These are phyloP conservation scores for Schizophyllum commune DNA, from an alignment of 1,284 basidiomycete species.

Conservation along the genomic window DNA sequence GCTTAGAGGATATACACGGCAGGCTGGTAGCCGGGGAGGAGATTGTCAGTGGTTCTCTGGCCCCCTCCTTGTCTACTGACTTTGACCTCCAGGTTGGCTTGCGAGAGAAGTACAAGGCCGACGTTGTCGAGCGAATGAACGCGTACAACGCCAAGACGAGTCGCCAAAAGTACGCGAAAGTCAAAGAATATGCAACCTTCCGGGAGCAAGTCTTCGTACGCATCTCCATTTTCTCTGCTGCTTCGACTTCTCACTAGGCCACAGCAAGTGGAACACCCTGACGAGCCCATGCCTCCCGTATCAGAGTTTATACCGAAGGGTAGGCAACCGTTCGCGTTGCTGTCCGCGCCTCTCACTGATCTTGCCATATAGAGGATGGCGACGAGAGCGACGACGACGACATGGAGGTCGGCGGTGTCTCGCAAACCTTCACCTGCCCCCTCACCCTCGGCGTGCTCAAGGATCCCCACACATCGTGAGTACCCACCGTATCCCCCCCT, in stretches of 20 bases:
- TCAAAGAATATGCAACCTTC: slow-evolving; percentile 56
- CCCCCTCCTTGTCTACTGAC: slow-evolving; percentile 40
- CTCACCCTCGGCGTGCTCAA: slow-evolving; percentile 56
- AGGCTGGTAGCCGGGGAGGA: slow-evolving; percentile 42
- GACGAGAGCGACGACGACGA: slow-evolving; percentile 75
- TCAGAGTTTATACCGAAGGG: slow-evolving; percentile 66
- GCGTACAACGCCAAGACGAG: slow-evolving; percentile 54
- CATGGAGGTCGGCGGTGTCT: slow-evolving; percentile 73
- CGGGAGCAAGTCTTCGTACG: slow-evolving; percentile 62
- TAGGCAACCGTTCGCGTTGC: slow-evolving; percentile 17
- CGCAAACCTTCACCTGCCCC: slow-evolving; percentile 77
- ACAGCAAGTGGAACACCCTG: slow-evolving; percentile 64
- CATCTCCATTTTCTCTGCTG: slow-evolving; percentile 4
- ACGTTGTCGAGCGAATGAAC: slow-evolving; percentile 33
- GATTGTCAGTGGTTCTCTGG: slow-evolving; percentile 41
- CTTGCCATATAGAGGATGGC: slow-evolving; percentile 49
- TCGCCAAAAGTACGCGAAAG: slow-evolving; percentile 68
- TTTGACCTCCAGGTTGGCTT: slow-evolving; percentile 30
- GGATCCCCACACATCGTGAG: slow-evolving; percentile 72
- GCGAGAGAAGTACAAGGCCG: slow-evolving; percentile 22
- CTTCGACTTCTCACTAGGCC: slow-evolving; percentile 4
- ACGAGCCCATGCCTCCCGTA: slow-evolving; percentile 67
- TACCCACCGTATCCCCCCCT: slow-evolving; percentile 11
- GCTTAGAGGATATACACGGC: slow-evolving; percentile 50
- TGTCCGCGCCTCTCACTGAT: slow-evolving; percentile 4